Evolutionary conservation across 768 basidiomycete species (phyloP), one percentile per base, ranked within the genome.

Genomic region (Hypholoma sublateritium): DNA sequence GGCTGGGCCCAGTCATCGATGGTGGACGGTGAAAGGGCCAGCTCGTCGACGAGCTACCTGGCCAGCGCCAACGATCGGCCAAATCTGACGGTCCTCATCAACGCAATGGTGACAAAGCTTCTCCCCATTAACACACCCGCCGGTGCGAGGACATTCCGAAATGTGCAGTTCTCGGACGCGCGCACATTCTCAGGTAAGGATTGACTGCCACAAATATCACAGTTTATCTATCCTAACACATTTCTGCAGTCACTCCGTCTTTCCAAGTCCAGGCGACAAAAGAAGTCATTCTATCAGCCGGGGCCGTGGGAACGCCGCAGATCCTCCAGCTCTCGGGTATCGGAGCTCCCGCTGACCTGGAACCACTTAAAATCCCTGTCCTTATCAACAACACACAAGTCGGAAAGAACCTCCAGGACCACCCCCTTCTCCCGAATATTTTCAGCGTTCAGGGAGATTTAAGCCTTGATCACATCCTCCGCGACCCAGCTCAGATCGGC

Each of bases 11-110:
- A 71, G 50, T 57, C 69, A 2, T 70, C 73, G 0, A 68, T 74
- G 24, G 68, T 69, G 4, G 59, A 60, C 13, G 70, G 70, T 8
- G 52, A 60, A 16, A 66, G 74, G 17, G 74, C 72, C 56, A 74
- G 70, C 48, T 72, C 77, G 34, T 72, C 74, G 4, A 72, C 70
- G 1, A 65, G 68, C 9, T 78, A 76, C 59, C 67, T 78, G 3
- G 64, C 61, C 0, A 60, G 65, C 13, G 65, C 67, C 5, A 56
- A 69, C 11, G 48, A 57, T 4, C 73, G 76, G 2, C 58, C 65
- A 5, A 77, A 77, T 53, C 59, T 80, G 7, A 65, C 71, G 36
- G 70, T 78, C 17, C 56, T 77, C 19, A 54, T 74, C 21, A 69
- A 71, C 48, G 69, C 73, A 2, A 67, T 68, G 16, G 73, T 71